These are phyloP conservation scores for Epichloe gansuensis DNA, from an alignment of 2,329 filamentous ascomycete genomes.

Conservation along the genomic window DNA sequence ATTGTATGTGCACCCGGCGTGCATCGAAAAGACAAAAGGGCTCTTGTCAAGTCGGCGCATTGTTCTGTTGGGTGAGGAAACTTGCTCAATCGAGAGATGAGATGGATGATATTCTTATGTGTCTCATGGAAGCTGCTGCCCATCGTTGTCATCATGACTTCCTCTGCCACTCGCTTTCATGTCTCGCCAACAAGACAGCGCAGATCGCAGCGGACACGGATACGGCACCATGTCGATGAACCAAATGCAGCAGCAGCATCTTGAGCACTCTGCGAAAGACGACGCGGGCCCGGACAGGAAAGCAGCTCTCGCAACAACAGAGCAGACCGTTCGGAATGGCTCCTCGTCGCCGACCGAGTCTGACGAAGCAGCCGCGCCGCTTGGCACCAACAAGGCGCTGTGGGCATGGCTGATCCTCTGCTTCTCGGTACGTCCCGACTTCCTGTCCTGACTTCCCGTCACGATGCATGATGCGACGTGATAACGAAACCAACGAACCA, in stretches of 20 bases:
- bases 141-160: too few species aligned
- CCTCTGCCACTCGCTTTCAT: background rate
- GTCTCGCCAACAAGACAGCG: background rate
- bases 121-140: too few species aligned
- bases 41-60: too few species aligned
- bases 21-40: background rate
- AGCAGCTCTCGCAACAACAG: background rate
- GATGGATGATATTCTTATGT: too few species aligned
- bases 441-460: too few species aligned
- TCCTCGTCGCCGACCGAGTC: background rate
- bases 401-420: slow-evolving; percentile 12
- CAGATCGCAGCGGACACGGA: too few species aligned
- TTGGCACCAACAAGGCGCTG: slow-evolving; percentile 8
- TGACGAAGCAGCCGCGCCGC: slow-evolving; percentile 1
- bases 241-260: too few species aligned
- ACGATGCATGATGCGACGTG: too few species aligned
- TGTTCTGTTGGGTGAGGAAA: background rate
- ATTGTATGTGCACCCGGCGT: too few species aligned
- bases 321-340: background rate
- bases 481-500: too few species aligned
- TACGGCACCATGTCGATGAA: background rate
- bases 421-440: slow-evolving; percentile 7
- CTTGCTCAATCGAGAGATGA: background rate
- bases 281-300: background rate
- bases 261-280: background rate